A percentile compares a stretch with the other conserved stretches of the same genome.
Conservation (phyloP, 257 asterid genomes). For the Penstemon davidsonii region DNA sequence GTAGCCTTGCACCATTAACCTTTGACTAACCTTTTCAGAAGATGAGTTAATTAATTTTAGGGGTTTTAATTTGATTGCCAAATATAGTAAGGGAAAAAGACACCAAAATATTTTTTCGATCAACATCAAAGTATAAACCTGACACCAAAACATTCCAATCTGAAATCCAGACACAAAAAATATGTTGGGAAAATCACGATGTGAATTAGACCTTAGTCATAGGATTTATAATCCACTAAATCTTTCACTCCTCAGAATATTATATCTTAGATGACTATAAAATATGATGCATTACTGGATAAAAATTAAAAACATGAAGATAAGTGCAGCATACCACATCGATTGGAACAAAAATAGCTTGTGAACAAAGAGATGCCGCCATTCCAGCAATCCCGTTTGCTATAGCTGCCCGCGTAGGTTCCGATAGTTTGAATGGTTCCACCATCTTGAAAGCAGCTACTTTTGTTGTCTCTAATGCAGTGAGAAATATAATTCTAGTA, state of each 20-base stretch:
- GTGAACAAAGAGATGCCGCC: constrained; percentile 83
- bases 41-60: constrained; percentile 22
- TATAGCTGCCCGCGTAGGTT: constrained; percentile 84
- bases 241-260: background rate
- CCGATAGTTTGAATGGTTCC: constrained; percentile 72
- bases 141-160: background rate
- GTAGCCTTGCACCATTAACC: constrained; percentile 87
- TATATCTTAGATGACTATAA: background rate
- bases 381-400: constrained; percentile 93
- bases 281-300: background rate
- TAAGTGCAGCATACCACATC: constrained; percentile 72
- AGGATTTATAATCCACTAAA: too few species aligned
- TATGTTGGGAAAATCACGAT: background rate
- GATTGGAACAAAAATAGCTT: constrained; percentile 81
- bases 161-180: too few species aligned
- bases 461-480: constrained; percentile 84
- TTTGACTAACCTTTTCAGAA: constrained; percentile 83
- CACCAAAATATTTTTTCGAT: background rate
- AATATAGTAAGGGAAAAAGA: constrained; percentile 1
- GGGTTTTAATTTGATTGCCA: background rate
- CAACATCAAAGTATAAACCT: background rate
- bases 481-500: constrained; percentile 83
- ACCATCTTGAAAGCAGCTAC: constrained; percentile 66
- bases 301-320: constrained; percentile 5
- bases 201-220: background rate